Evolutionary conservation across 495 filamentous ascomycete genomes (phyloP), one percentile per base, ranked within the genome.

Genomic region (Apiosordaria backusii): DNA sequence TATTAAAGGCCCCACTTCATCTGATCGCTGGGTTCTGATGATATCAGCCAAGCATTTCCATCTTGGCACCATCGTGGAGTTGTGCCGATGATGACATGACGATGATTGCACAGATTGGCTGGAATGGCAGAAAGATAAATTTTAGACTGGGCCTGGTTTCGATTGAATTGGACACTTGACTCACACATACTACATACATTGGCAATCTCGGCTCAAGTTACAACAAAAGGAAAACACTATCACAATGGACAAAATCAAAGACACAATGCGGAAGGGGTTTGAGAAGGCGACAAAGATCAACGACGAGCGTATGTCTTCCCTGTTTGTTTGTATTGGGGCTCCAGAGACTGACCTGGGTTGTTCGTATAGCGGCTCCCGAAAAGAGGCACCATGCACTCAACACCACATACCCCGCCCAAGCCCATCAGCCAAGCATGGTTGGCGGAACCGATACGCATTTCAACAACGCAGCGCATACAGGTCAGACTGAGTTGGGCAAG

Each of bases 181-280:
- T 15, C 9, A 0, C 35, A 45, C n/a, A 45, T 13, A 45, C 35
- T 45, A 45, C 13, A 45, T 3, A 13, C 27, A 29, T 45, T 15
- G n/a, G n/a, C n/a, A n/a, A 45, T 45, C 35, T 45, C 16, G 10
- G 10, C 35, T 13, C 3, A 45, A 45, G 10, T 13, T 15, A 45
- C 10, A 9, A 45, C 35, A 54, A 54, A 54, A 6, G 1, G 18
- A 54, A 54, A 54, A 54, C 16, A 9, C 3, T 16, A 23, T 19
- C 35, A 58, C 4, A 7, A 68, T 69, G 67, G 63, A 68, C 13
- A 58, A 65, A 27, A 7, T 61, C 60, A 68, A 68, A 29, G 50
- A 60, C 13, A 54, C 60, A 2, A 13, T 64, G 23, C 63, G 61
- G 23, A 71, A 68, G 57, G 66, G 66, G 4, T 21, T 64, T 10